These are phyloP conservation scores for Cercospora sp. DNA, from an alignment of 2,329 filamentous ascomycete species.

Conservation along the genomic window DNA sequence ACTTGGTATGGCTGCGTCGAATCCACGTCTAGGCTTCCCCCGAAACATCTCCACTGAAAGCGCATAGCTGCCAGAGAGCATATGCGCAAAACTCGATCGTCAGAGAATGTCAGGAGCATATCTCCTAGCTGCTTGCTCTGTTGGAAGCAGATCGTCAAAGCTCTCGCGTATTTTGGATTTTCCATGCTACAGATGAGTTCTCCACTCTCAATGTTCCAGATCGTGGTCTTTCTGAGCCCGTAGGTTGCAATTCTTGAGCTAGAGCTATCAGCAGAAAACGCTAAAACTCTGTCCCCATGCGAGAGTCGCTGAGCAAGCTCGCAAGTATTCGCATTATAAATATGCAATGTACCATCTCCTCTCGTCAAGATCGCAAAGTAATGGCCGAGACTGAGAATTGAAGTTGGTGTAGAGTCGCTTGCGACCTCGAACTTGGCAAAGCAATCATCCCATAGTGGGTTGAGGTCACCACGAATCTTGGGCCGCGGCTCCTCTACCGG, in stretches of 20 bases:
- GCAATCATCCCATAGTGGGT: not conserved
- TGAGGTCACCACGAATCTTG: not conserved
- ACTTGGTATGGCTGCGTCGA: not conserved
- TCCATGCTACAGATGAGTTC: not conserved
- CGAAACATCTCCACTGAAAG: not conserved
- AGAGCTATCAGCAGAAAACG: not conserved
- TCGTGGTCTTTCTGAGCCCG: not conserved
- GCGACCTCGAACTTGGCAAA: not conserved
- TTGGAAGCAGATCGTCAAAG: not conserved
- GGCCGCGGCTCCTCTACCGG: not conserved
- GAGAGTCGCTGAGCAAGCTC: not conserved
- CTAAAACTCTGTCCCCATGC: not conserved
- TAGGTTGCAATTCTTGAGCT: not conserved
- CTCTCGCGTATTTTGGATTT: not conserved
- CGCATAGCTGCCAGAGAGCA: not conserved
- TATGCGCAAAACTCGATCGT: not conserved
- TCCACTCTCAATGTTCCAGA: not conserved
- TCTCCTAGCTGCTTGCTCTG: not conserved
- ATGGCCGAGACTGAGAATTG: not conserved
- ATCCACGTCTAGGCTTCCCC: not conserved
- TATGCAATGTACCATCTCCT: not conserved
- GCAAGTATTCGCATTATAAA: not conserved
- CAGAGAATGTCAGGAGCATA: not conserved
- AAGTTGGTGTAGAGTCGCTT: not conserved
- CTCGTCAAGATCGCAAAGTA: not conserved